Conservation (phyloP, 2,329 filamentous ascomycete genomes). For the Nothomitra cinnamomea region DNA sequence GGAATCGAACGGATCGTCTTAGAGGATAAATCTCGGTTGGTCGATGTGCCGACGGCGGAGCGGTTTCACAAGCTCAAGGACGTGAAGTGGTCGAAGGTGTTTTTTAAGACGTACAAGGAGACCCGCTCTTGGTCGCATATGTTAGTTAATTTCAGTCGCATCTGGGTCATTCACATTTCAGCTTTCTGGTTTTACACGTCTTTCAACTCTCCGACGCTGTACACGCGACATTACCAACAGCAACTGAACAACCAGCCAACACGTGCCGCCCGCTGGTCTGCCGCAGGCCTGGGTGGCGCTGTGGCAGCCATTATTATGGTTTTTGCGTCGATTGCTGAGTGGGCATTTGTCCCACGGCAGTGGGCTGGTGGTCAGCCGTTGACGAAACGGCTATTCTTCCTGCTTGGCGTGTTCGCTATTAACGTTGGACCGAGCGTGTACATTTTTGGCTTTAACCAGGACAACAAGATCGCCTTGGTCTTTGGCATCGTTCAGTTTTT, state of each 20-base stretch:
- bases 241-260: constrained; percentile 62
- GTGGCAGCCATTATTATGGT: constrained; percentile 76
- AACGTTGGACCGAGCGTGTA: constrained; percentile 78
- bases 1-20: constrained; percentile 89
- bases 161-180: constrained; percentile 92
- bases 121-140: constrained; percentile 96
- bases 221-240: constrained; percentile 72
- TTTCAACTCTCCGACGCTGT: constrained; percentile 73
- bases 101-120: constrained; percentile 99
- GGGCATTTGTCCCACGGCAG: constrained; percentile 80
- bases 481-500: constrained; percentile 89
- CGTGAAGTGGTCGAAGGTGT: constrained; percentile 94
- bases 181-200: constrained; percentile 97
- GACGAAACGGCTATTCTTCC: constrained; percentile 74
- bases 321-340: constrained; percentile 71
- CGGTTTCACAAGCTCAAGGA: constrained; percentile 85
- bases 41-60: constrained; percentile 78
- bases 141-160: constrained; percentile 96
- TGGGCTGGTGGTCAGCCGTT: constrained; percentile 97
- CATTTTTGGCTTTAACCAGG: constrained; percentile 54
- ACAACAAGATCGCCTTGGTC: constrained; percentile 44
- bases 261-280: constrained; percentile 58
- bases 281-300: constrained; percentile 71
- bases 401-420: constrained; percentile 60
- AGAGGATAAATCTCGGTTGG: constrained; percentile 83